Evolutionary conservation across 2,329 filamentous ascomycete genomes (phyloP).

Genomic region (Endothia cerciana): DNA sequence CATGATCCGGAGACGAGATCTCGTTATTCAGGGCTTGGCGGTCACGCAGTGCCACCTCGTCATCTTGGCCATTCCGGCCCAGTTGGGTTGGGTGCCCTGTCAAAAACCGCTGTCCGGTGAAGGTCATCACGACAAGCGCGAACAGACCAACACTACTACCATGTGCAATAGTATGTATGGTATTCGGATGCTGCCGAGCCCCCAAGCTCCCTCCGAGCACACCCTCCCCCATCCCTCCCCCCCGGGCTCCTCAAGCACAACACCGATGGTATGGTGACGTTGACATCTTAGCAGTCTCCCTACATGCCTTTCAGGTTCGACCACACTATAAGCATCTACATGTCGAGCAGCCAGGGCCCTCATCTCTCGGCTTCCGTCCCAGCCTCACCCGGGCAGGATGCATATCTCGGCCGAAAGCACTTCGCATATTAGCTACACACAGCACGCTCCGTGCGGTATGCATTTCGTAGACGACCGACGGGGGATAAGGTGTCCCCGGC

Average conservation of each 20-base stretch:
- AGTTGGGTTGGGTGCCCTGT: slow-evolving; percentile 15
- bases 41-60: slow-evolving; percentile 8
- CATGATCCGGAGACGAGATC: slow-evolving; percentile 24
- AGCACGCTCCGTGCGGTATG: no score
- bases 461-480: neutral
- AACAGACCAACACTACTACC: neutral
- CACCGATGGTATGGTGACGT: no score
- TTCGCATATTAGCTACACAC: no score
- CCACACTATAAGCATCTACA: no score
- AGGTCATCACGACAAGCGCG: neutral
- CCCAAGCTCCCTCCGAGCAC: no score
- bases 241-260: no score
- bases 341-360: neutral
- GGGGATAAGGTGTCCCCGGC: no score
- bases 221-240: no score
- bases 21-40: slow-evolving; percentile 20
- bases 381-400: neutral
- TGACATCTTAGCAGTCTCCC: no score
- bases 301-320: no score
- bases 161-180: no score
- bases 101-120: neutral
- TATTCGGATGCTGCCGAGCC: slow-evolving; percentile 21
- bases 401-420: no score
- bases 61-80: slow-evolving; percentile 12
- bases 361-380: neutral